Evolutionary conservation across 768 basidiomycete species (phyloP).

Genomic region (Boletus fagicola): DNA sequence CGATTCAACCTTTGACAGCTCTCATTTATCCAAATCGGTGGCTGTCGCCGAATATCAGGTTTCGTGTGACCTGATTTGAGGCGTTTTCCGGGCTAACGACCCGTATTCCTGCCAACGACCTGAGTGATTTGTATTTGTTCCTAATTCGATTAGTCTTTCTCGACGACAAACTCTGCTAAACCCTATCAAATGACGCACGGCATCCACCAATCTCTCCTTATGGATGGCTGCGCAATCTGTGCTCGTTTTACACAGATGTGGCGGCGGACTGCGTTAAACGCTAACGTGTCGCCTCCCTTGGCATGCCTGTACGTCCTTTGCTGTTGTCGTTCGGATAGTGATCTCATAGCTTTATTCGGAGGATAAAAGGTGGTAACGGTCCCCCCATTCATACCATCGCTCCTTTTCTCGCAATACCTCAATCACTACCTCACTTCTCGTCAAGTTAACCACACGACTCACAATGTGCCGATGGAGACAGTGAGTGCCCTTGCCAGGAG

Average conservation of each 20-base stretch:
- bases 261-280: conserved; percentile 23
- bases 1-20: conserved; percentile 24
- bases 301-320: conserved; percentile 19
- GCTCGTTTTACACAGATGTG: conserved; percentile 26
- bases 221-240: conserved; percentile 29
- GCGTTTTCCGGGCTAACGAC: conserved; percentile 18
- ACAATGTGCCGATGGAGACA: conserved; percentile 56
- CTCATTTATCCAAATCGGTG: conserved; percentile 33
- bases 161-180: conserved; percentile 35
- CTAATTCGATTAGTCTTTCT: conserved; percentile 37
- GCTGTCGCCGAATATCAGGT: conserved; percentile 17
- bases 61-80: conserved; percentile 24
- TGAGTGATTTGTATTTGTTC: conserved; percentile 20
- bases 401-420: not conserved
- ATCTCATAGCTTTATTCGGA: conserved; percentile 26
- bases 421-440: conserved; percentile 3
- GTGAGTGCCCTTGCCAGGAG: conserved; percentile 34
- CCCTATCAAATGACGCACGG: conserved; percentile 38
- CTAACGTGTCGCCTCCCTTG: conserved; percentile 22
- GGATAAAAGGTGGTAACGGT: conserved; percentile 29
- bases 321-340: conserved; percentile 16
- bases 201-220: conserved; percentile 25
- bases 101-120: conserved; percentile 16
- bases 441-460: not conserved
- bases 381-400: conserved; percentile 11